Conservation (phyloP, 176 grass and related monocot genomes). For the Phragmites australis region DNA sequence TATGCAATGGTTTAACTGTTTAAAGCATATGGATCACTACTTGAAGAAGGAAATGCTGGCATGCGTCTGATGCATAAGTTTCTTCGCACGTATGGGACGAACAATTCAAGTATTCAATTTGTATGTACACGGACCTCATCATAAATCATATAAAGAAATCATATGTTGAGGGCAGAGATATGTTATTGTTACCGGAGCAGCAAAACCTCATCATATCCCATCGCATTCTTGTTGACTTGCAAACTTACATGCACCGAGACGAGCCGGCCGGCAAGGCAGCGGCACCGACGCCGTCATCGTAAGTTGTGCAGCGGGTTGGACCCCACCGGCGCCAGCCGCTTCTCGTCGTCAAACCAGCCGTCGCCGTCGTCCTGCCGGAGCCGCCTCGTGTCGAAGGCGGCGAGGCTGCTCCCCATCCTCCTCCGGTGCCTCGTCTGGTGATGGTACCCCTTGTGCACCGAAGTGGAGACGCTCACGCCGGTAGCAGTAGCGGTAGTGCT, state of each 20-base stretch:
- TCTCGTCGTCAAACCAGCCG: constrained; percentile 42
- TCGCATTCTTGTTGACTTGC: background rate
- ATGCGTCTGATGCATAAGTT: background rate
- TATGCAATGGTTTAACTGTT: background rate
- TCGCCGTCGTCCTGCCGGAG: background rate
- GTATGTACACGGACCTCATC: constrained; percentile 11
- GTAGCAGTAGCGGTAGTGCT: too few relatives aligned
- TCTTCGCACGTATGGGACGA: background rate
- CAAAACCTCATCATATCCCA: background rate
- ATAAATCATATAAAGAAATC: background rate
- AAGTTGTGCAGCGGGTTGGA: constrained; percentile 71
- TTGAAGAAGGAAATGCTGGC: background rate
- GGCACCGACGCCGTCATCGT: background rate
- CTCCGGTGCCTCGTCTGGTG: background rate
- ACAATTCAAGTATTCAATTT: background rate
- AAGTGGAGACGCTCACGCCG: background rate
- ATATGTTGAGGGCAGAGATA: background rate
- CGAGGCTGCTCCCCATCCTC: background rate
- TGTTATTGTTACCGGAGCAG: background rate
- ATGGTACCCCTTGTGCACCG: background rate
- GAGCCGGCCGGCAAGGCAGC: background rate
- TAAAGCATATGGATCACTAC: background rate
- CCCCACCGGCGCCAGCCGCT: constrained; percentile 65
- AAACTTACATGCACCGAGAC: background rate
- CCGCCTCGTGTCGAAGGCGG: constrained; percentile 1